Evolutionary conservation across 129 eudicot genomes (phyloP).

Genomic region (Pseudognaphalium luteoalbum): DNA sequence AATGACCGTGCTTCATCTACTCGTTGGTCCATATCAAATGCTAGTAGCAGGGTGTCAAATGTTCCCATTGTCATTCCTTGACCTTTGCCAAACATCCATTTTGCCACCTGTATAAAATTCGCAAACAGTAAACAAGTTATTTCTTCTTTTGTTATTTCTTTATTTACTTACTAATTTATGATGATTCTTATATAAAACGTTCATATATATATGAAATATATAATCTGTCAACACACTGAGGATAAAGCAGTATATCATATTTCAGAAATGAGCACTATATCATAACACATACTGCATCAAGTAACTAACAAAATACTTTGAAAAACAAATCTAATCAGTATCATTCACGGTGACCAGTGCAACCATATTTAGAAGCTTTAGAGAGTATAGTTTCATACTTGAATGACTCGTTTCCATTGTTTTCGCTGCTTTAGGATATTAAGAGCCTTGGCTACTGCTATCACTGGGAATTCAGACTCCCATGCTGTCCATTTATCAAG

Average conservation of each 20-base stretch:
- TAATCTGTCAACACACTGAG: background rate
- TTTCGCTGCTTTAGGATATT: slow-evolving; percentile 61
- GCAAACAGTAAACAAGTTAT: slow-evolving; percentile 11
- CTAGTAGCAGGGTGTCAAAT: slow-evolving; percentile 74
- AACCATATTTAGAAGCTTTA: slow-evolving; percentile 7
- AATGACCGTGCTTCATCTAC: slow-evolving; percentile 79
- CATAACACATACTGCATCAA: background rate
- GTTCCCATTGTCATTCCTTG: slow-evolving; percentile 98
- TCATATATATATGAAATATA: background rate
- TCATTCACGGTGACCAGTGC: background rate
- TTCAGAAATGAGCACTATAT: too few relatives aligned
- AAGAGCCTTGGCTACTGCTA: slow-evolving; percentile 91
- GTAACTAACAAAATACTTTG: background rate
- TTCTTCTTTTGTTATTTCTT: background rate
- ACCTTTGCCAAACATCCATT: slow-evolving; percentile 98
- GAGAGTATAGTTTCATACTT: slow-evolving; percentile 41
- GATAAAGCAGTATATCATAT: background rate
- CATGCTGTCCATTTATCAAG: slow-evolving; percentile 91
- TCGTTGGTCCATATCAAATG: slow-evolving; percentile 81
- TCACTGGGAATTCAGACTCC: slow-evolving; percentile 85
- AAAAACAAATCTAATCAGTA: background rate
- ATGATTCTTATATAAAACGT: background rate
- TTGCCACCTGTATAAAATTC: slow-evolving; percentile 60
- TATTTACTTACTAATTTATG: background rate
- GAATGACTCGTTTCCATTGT: slow-evolving; percentile 82